Evolutionary conservation across 257 asterid species (phyloP), one percentile per base, ranked within the genome.

Genomic region (Prunella vulgaris): DNA sequence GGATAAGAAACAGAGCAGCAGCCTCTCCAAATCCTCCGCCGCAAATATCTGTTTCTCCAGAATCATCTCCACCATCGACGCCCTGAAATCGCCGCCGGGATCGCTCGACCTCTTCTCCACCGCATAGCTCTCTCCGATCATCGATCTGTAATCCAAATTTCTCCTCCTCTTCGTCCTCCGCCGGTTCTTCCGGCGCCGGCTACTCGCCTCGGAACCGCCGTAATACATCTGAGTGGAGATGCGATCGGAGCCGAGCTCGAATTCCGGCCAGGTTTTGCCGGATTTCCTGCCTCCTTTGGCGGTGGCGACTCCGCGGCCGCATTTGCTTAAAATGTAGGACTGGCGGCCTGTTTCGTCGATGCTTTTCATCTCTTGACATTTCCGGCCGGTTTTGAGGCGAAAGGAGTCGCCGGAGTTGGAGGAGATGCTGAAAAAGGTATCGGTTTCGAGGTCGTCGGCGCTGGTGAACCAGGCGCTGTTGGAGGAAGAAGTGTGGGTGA

Each of bases 31-130:
- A 73, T 86, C 92, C 46, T 72, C 74, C 5, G 78, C 80, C 70
- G 84, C 88, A 30, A 88, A 86, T 0, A 90, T 86, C 72, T 76
- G 84, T 38, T 82, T 86, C 82, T 88, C 92, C 49, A 85, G 60
- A 27, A 90, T 88, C 97, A 90, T 90, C 76, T 90, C 96, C 85
- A 88, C 82, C 90, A 88, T 90, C 53, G 97, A 90, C 62, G 73
- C 83, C 74, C 90, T 86, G 74, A 90, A 90, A 61, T 90, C 97
- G 5, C 81, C 61, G 17, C 72, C 51, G 0, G 97, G 97, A 62
- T 90, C 97, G 10, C 60, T 69, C 70, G 97, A 68, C 10, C 76
- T 76, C 83, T 84, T 90, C 90, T 84, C 92, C 69, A 85, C 89
- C 35, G 93, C 91, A 22, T 67, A 65, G 53, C 88, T 76, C 60